Evolutionary conservation across 495 filamentous ascomycete genomes (phyloP).

Genomic region (Neurospora sp.): DNA sequence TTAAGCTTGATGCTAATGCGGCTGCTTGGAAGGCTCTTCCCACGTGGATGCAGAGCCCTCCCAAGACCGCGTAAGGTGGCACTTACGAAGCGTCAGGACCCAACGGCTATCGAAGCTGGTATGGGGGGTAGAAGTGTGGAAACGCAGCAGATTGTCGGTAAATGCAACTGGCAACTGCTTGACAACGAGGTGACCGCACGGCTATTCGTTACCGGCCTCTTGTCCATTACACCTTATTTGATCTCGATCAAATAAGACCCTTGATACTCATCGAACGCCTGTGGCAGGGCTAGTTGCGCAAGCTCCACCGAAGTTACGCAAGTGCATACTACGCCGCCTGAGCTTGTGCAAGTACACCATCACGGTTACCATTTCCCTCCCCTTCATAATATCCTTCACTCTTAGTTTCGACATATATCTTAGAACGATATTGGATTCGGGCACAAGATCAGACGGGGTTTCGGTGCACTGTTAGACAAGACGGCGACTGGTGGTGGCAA

Average conservation of each 20-base stretch:
- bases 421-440: not conserved
- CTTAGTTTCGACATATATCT: not conserved
- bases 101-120: not conserved
- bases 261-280: not conserved
- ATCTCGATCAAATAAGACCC: not conserved
- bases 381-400: not conserved
- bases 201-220: not conserved
- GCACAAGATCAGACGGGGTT: not conserved
- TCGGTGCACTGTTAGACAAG: not conserved
- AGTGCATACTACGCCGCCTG: not conserved
- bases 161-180: not conserved
- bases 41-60: conserved; percentile 25
- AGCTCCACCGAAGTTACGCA: not conserved
- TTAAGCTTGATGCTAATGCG: conserved; percentile 44
- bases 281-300: not conserved
- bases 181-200: not conserved
- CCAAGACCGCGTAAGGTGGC: conserved; percentile 4
- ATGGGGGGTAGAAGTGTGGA: not conserved
- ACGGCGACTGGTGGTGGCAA: not conserved
- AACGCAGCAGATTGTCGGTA: not conserved
- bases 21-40: conserved; percentile 41
- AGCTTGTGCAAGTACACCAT: not conserved
- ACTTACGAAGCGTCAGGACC: not conserved
- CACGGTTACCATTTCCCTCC: not conserved
- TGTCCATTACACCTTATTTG: not conserved